A percentile compares a stretch with the other conserved stretches of the same genome.
phyloP scores from a whole-genome alignment of 177 flowering plant species.

The Vitis hybrid region DNA sequence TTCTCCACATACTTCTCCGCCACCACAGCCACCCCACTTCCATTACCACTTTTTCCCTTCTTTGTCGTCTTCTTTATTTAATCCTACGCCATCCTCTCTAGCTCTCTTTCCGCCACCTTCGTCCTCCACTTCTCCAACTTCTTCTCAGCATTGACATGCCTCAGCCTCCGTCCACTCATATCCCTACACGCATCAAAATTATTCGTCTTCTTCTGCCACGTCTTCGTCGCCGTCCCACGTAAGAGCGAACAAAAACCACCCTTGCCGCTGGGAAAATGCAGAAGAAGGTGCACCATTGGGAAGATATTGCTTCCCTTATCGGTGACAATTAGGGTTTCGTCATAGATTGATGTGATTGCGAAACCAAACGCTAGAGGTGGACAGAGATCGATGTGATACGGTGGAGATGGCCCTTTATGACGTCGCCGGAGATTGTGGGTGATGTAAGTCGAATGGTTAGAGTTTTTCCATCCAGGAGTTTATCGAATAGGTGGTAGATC shows the following conservation, averaged over 20 bases:
- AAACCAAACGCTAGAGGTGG: conserved; percentile 41
- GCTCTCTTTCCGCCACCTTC: conserved; percentile 72
- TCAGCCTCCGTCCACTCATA: conserved; percentile 90
- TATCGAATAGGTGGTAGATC: conserved; percentile 29
- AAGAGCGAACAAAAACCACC: conserved; percentile 97
- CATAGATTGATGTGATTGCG: conserved; percentile 28
- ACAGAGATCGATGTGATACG: conserved; percentile 46
- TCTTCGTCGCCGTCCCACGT: conserved; percentile 95
- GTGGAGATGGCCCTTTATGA: conserved; percentile 38
- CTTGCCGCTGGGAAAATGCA: conserved; percentile 77
- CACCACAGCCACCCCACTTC: conserved; percentile 35
- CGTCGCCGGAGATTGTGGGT: conserved; percentile 33
- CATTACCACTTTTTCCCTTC: conserved; percentile 44
- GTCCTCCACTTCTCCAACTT: conserved; percentile 89
- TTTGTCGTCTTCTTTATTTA: conserved; percentile 56
- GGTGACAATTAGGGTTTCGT: conserved; percentile 25
- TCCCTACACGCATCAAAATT: conserved; percentile 97
- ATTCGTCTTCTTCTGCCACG: conserved; percentile 97
- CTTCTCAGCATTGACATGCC: conserved; percentile 97
- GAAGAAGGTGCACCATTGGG: conserved; percentile 41
- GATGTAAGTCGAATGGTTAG: conserved; percentile 33
- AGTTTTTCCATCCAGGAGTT: conserved; percentile 51
- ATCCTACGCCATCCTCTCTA: conserved; percentile 89
- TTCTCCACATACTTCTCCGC: conserved; percentile 67
- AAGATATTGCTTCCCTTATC: conserved; percentile 16